Conservation (phyloP, 306 rosid genomes). For the Cyclanthera cordifolia region DNA sequence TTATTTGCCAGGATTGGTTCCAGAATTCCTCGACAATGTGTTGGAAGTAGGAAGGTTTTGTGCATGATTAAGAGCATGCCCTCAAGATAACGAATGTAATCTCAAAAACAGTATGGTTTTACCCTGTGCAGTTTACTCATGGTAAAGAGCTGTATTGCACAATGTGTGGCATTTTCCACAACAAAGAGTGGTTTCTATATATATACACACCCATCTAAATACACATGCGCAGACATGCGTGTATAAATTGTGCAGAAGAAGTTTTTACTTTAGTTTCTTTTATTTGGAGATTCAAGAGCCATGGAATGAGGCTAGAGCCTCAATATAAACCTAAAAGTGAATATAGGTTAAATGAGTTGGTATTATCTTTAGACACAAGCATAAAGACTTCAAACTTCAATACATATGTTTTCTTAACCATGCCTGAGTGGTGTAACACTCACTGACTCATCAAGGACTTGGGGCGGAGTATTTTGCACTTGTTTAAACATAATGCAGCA, state of each 20-base stretch:
- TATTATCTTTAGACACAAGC: background rate
- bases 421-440: background rate
- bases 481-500: background rate
- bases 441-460: constrained; percentile 2
- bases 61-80: background rate
- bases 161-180: background rate
- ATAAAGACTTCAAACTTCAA: background rate
- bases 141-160: background rate
- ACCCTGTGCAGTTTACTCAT: background rate
- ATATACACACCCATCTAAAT: background rate
- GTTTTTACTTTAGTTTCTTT: background rate
- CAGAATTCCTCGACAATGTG: background rate
- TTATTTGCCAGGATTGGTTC: background rate
- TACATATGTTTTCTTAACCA: background rate
- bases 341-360: background rate
- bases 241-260: background rate
- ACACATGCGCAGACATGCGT: background rate
- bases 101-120: background rate
- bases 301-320: background rate
- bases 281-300: background rate
- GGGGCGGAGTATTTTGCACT: constrained; percentile 3
- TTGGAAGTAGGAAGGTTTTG: background rate
- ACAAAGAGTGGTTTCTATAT: background rate
- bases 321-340: background rate
- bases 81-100: background rate